A percentile compares a stretch with the other conserved stretches of the same genome.
These are phyloP conservation scores for Pelargonium cotyledonis DNA, from an alignment of 441 rosid species.

Conservation along the genomic window DNA sequence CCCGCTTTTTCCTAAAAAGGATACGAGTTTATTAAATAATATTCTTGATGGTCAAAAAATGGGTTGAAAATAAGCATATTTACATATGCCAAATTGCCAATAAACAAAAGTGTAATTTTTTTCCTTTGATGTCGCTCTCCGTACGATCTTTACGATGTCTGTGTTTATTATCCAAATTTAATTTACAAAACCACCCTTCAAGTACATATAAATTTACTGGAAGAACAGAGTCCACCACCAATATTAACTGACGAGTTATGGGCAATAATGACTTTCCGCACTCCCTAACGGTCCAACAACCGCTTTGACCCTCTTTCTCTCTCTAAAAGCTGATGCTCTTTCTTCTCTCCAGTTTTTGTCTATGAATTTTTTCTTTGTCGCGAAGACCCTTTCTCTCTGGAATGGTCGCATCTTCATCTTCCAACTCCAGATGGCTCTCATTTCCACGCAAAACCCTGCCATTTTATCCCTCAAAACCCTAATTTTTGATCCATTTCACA, in stretches of 20 bases:
- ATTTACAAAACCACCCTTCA: neutral
- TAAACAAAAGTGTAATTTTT: no score
- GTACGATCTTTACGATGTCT: conserved; percentile 3
- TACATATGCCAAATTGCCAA: no score
- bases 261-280: neutral
- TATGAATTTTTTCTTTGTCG: neutral
- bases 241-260: neutral
- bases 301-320: conserved; percentile 8
- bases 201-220: neutral
- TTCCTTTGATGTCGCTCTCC: neutral
- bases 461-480: neutral
- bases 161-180: neutral
- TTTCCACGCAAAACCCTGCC: neutral
- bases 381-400: neutral
- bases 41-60: no score
- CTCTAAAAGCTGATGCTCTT: neutral
- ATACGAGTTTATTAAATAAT: no score
- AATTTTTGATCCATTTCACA: neutral
- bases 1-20: no score
- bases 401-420: conserved; percentile 1
- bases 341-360: neutral
- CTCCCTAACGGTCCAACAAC: conserved; percentile 4
- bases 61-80: no score
- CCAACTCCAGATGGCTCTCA: neutral
- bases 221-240: neutral